Evolutionary conservation across 2,329 filamentous ascomycete genomes (phyloP), one percentile per base, ranked within the genome.

Genomic region (Macroventuria anomochaeta): DNA sequence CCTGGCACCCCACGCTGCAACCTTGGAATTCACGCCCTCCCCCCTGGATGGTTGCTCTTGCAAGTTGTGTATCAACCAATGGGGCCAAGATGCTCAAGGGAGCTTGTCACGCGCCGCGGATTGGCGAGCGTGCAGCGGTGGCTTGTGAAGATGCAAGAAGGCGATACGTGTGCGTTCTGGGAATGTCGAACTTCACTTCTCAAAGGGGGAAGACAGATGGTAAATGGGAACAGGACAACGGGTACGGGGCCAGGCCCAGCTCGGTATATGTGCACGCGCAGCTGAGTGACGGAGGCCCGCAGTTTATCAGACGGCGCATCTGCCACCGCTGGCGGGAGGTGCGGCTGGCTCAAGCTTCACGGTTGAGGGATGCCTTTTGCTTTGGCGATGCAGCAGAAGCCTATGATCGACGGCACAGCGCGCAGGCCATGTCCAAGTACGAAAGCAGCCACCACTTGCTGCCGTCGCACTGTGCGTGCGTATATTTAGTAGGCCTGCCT

Each of bases 61-160:
- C 51, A 49, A 26, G 39, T 17, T 25, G 44, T 54, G 51, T 49
- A 34, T 54, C 51, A 37, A 17, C 40, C 33, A 34, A 31, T 26
- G 34, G 40, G 29, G 51, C 51, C 51, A 54, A 54, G 51, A 54
- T 13, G 21, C 29, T 62, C 62, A 67, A 63, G 59, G 53, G 47
- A 60, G 63, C 63, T 66, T 66, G 63, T 54, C 39, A 39, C 51
- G 61, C 59, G 61, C 59, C 55, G 61, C 50, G 38, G 50, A 48
- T 58, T 58, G 59, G 52, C 61, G 56, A 48, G 43, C 42, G 37
- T 48, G 50, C 42, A 54, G 51, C 50, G 13, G 23, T 47, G 43
- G 50, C 50, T 53, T 41, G 43, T 18, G 21, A 36, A 23, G 43
- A 39, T 38, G 50, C 44, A 48, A 21, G 40, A 34, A 26, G 42